Conservation (phyloP, 2,329 filamentous ascomycete species). For the Neofusicoccum umdonicola region DNA sequence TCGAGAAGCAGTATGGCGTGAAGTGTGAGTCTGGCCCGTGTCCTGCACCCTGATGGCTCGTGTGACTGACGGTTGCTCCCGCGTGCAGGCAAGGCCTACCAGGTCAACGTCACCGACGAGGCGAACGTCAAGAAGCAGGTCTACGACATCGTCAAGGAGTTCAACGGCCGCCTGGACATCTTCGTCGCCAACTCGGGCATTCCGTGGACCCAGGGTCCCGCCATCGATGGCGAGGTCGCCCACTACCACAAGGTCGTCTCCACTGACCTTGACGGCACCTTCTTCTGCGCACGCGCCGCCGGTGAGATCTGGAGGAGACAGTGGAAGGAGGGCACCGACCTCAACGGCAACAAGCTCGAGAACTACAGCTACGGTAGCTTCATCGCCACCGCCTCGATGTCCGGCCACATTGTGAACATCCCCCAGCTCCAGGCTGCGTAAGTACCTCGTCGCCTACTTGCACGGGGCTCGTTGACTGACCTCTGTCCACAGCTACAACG, state of each 20-base stretch:
- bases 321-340: slow-evolving; percentile 18
- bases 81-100: slow-evolving; percentile 57
- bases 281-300: slow-evolving; percentile 86
- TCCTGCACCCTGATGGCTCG: not conserved
- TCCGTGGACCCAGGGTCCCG: slow-evolving; percentile 59
- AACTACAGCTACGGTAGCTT: slow-evolving; percentile 49
- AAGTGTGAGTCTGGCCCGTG: not conserved
- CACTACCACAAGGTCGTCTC: slow-evolving; percentile 77
- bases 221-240: slow-evolving; percentile 67
- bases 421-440: slow-evolving; percentile 60
- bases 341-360: slow-evolving; percentile 19
- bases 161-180: slow-evolving; percentile 66
- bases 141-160: slow-evolving; percentile 63
- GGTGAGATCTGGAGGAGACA: slow-evolving; percentile 44
- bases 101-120: slow-evolving; percentile 60
- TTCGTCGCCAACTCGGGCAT: slow-evolving; percentile 70
- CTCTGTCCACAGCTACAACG: slow-evolving; percentile 32
- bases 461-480: not conserved
- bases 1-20: slow-evolving; percentile 19
- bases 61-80: not conserved
- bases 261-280: slow-evolving; percentile 83
- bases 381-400: slow-evolving; percentile 71
- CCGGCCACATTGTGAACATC: slow-evolving; percentile 80
- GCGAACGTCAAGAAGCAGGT: slow-evolving; percentile 56
- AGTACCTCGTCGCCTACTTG: not conserved